Conservation (phyloP, 352 stramenopile species). For the Achlya hypogyna region DNA sequence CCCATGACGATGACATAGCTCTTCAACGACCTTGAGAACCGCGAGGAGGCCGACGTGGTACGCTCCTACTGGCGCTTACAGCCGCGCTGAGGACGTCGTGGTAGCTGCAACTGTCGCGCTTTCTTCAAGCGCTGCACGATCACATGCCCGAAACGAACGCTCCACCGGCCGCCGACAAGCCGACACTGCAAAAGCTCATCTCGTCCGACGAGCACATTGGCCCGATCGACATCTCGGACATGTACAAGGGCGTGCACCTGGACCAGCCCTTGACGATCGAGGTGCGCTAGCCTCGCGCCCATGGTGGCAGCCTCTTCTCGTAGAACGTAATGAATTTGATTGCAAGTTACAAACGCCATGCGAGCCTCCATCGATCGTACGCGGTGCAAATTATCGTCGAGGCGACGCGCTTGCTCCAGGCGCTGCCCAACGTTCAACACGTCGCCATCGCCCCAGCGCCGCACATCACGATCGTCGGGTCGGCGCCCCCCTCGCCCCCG, state of each 20-base stretch:
- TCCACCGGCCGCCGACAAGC: conserved; percentile 13
- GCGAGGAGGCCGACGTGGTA: conserved; percentile 73
- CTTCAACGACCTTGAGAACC: conserved; percentile 81
- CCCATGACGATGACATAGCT: conserved; percentile 29
- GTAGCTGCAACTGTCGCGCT: conserved; percentile 66
- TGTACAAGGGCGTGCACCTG: conserved; percentile 59
- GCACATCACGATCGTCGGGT: conserved; percentile 68
- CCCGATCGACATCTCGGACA: conserved; percentile 72
- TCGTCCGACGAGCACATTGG: not conserved
- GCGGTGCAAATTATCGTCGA: conserved; percentile 70
- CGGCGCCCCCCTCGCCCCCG: too few relatives aligned
- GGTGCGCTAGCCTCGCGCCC: not conserved
- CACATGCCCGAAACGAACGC: conserved; percentile 69
- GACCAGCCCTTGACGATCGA: conserved; percentile 55
- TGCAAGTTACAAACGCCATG: conserved; percentile 57
- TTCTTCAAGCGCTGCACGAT: conserved; percentile 61
- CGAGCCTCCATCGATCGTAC: conserved; percentile 67
- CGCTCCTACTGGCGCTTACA: conserved; percentile 8
- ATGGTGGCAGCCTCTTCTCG: not conserved
- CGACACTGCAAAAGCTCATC: not conserved
- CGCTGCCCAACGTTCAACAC: conserved; percentile 51
- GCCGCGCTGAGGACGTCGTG: not conserved
- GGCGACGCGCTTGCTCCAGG: conserved; percentile 40
- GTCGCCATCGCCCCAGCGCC: conserved; percentile 58
- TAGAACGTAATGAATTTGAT: conserved; percentile 56